Base-by-base conservation (phyloP, 2,329 filamentous ascomycete species). In the Nigrospora sphaerica region DNA sequence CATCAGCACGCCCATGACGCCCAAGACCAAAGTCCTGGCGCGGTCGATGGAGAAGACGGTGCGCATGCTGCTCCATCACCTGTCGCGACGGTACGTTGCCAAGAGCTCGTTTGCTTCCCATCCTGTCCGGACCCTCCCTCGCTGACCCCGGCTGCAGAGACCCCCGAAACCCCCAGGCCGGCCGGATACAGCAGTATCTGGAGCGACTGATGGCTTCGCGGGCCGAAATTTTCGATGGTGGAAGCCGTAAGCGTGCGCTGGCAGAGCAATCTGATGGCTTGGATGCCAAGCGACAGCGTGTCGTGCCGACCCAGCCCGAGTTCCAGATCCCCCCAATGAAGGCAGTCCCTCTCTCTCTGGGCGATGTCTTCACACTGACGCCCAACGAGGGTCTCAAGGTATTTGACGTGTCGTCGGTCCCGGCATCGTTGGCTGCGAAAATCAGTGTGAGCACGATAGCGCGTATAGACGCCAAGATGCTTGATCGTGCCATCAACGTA, bases 1-100 rank as follows among this genome's bases (percentile, higher is more conserved):
- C 53, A 88, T 86, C 47, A 85, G 81, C 57, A 80, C 81, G 2
- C 83, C 86, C 4, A 79, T 95, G 72, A 92, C 86, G 1, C 78
- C 88, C 3, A 88, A 83, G 60, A 78, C 80, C 42, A 89, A 86
- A 56, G 85, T 98, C 49, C 81, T 92, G 57, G 78, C 95, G 50
- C 89, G 85, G 66, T 97, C 92, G 6, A 93, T 98, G 82, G 92
- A 96, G 65, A 89, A 95, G 62, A 98, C 93, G 19, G 87, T 87
- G 3, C 81, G 90, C 57, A 82, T 90, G 54, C 71, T 98, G 40
- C 74, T 97, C 35, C 78, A 91, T 45, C 91, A 96, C 65, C 72
- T 95, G 45, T 74, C 86, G 54, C 92, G 92, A 69, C 79, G 82
- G 85, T 88, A 73, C 54, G 73, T 51, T 34, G 19, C 38, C 18